Percentiles rank a stretch among this genome's conserved stretches.
These are phyloP conservation scores for Hemerocallis citrina DNA, from an alignment of 106 monocot genomes.

Conservation along the genomic window DNA sequence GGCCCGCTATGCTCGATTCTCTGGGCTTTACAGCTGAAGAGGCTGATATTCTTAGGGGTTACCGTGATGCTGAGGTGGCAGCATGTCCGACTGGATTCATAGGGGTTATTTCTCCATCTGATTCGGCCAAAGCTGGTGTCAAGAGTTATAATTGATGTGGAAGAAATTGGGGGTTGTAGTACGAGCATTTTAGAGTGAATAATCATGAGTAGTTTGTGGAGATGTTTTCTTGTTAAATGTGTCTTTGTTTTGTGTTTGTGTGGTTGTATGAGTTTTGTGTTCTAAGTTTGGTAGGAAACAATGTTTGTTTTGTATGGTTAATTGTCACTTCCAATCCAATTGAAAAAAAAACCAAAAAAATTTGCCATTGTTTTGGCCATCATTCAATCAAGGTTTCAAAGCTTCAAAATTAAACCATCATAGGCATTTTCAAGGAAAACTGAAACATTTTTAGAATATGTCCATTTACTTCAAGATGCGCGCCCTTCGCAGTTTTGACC, in stretches of 20 bases:
- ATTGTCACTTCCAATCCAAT: too few species aligned
- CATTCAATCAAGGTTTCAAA: too few species aligned
- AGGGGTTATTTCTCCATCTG: neutral
- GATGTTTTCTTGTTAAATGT: neutral
- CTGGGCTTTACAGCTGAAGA: constrained; percentile 25
- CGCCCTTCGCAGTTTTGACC: too few species aligned
- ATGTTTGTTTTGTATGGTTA: too few species aligned
- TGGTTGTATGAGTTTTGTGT: too few species aligned
- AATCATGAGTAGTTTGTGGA: neutral
- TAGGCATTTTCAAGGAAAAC: too few species aligned
- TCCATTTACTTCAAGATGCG: too few species aligned
- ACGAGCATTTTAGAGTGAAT: neutral
- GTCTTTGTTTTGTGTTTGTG: neutral
- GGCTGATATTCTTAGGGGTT: constrained; percentile 21
- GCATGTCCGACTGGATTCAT: neutral
- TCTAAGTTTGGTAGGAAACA: too few species aligned
- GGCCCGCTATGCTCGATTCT: constrained; percentile 24
- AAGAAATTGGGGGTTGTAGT: neutral
- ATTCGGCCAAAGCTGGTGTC: neutral
- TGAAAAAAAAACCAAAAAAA: too few species aligned
- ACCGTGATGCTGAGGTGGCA: constrained; percentile 9
- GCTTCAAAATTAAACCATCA: too few species aligned
- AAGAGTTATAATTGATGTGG: neutral
- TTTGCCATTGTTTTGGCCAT: too few species aligned
- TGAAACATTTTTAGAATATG: too few species aligned